Base-by-base conservation (phyloP, 176 grass and related monocot species). In the Alloteropsis semialata region DNA sequence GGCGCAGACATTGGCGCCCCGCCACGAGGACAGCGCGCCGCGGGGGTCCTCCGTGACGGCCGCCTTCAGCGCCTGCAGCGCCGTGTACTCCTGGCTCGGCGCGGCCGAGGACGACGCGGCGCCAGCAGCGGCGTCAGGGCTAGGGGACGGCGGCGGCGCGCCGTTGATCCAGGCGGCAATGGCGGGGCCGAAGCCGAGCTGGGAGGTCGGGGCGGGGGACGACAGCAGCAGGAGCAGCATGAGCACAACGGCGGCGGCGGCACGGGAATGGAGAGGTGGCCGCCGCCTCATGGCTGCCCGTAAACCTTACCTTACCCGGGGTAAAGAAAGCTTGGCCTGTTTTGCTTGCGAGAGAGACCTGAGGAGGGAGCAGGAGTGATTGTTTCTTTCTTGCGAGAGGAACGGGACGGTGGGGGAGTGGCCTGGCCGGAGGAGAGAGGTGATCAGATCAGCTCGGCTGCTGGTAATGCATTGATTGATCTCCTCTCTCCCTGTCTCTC, bases 1-100 rank as follows among this genome's bases (percentile, higher is more conserved):
- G 42, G 92, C 65, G 86, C 95, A 98, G 1, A 98, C 90, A 74
- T 95, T 87, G 53, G 83, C 27, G 5, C 95, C 92, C 56, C 84
- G 86, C 95, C 95, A 98, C 33, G 88, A 89, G 43, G 81, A 65
- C 54, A 98, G 83, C 16, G 86, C 86, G 34, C 88, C 88, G 12
- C 28, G 65, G n/a, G 88, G 90, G 74, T 98, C 95, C 15, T 93
- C 90, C 1, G 84, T 91, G 25, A 98, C 77, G 64, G 95, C 95
- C 3, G 53, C 76, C 68, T 93, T 98, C 81, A 94, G 84, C 45
- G 88, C 86, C 58, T 98, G 95, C 56, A 98, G 80, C 60, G 92
- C 90, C 49, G 72, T 22, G 85, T 81, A 98, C 61, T 97, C 92
- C 32, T 82, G 54, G 53, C 81, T 84, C 72, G 53, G 13, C 18